Conservation (phyloP, 306 rosid genomes). For the Castanea crenata region DNA sequence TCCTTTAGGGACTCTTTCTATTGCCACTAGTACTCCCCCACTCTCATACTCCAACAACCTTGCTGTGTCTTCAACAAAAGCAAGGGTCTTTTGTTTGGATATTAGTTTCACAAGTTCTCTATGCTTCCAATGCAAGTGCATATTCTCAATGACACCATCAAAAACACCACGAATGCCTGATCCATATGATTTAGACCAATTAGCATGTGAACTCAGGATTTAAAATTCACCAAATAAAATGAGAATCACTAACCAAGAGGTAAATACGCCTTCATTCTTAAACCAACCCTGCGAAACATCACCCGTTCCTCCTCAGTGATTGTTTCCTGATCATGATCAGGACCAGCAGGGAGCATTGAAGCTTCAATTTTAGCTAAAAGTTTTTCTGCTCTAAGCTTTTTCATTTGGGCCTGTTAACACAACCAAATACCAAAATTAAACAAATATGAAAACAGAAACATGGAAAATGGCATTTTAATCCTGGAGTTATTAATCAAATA, state of each 20-base stretch:
- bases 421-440: constrained; percentile 25
- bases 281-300: constrained; percentile 88
- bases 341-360: constrained; percentile 75
- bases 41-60: constrained; percentile 81
- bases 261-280: constrained; percentile 85
- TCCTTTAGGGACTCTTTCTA: constrained; percentile 90
- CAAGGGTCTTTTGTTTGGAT: constrained; percentile 77
- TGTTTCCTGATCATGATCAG: constrained; percentile 84
- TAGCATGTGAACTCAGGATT: constrained; percentile 19
- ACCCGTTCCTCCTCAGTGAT: constrained; percentile 92
- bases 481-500: not conserved
- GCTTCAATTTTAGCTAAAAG: constrained; percentile 67
- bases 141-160: constrained; percentile 87
- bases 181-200: constrained; percentile 26
- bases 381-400: constrained; percentile 76
- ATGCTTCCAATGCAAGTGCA: constrained; percentile 97
- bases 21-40: constrained; percentile 88
- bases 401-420: constrained; percentile 68
- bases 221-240: constrained; percentile 19
- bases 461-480: not conserved
- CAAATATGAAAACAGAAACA: constrained; percentile 9
- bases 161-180: constrained; percentile 89
- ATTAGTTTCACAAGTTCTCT: constrained; percentile 93
- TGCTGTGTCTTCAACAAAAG: constrained; percentile 89
- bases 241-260: constrained; percentile 66